These are phyloP conservation scores for Scutellaria barbata DNA, from an alignment of 257 asterid genomes.

Conservation along the genomic window DNA sequence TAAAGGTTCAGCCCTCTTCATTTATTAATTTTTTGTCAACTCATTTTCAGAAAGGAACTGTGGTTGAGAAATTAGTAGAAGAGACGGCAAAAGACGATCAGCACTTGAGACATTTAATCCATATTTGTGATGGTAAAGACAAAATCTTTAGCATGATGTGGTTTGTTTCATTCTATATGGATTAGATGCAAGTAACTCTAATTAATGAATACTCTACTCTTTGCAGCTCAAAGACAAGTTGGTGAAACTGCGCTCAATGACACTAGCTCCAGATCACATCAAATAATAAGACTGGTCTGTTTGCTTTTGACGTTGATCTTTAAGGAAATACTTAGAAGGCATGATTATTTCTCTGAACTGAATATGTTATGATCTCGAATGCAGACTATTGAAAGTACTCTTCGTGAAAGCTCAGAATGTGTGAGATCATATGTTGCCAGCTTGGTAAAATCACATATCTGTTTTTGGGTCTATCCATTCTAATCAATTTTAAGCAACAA, in stretches of 20 bases:
- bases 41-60: slow-evolving; percentile 82
- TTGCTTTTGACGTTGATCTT: slow-evolving; percentile 24
- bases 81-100: slow-evolving; percentile 79
- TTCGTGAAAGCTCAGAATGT: slow-evolving; percentile 84
- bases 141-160: slow-evolving; percentile 27
- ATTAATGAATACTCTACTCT: slow-evolving; percentile 23
- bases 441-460: slow-evolving; percentile 59
- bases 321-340: slow-evolving; percentile 18
- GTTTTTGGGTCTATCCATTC: neutral
- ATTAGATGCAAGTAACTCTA: slow-evolving; percentile 24
- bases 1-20: slow-evolving; percentile 22
- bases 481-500: neutral
- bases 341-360: slow-evolving; percentile 22
- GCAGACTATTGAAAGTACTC: slow-evolving; percentile 91
- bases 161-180: neutral
- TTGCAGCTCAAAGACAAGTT: slow-evolving; percentile 95
- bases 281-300: slow-evolving; percentile 88
- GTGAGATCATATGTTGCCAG: slow-evolving; percentile 95
- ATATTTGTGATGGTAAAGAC: slow-evolving; percentile 74
- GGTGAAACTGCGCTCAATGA: slow-evolving; percentile 96
- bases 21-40: slow-evolving; percentile 6
- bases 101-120: slow-evolving; percentile 73
- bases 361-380: slow-evolving; percentile 38
- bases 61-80: slow-evolving; percentile 89
- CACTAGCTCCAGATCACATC: slow-evolving; percentile 93